These are phyloP conservation scores for Paraleonurus japonicus DNA, from an alignment of 257 asterid species.

Conservation along the genomic window DNA sequence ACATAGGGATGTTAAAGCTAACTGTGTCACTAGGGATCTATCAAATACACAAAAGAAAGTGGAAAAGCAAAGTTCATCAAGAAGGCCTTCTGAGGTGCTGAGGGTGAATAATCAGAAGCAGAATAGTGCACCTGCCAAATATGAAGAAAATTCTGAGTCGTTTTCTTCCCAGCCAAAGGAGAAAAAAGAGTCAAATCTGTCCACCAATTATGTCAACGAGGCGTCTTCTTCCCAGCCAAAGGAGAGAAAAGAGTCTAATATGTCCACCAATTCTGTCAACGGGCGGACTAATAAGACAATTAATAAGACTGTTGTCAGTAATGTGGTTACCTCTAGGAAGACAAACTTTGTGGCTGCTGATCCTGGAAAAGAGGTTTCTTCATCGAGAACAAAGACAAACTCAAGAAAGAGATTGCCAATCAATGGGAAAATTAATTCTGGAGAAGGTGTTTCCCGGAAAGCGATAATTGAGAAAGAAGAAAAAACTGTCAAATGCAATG, in stretches of 20 bases:
- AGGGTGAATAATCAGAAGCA: constrained; percentile 88
- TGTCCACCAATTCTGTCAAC: constrained; percentile 35
- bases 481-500: constrained; percentile 51
- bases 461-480: constrained; percentile 36
- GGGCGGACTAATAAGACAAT: constrained; percentile 53
- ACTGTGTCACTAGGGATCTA: constrained; percentile 37
- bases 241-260: constrained; percentile 47
- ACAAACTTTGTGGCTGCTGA: constrained; percentile 50
- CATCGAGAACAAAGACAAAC: constrained; percentile 40
- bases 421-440: constrained; percentile 36
- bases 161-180: constrained; percentile 46
- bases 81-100: constrained; percentile 63
- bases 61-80: constrained; percentile 47
- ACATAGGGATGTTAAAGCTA: constrained; percentile 38
- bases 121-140: constrained; percentile 55
- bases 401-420: constrained; percentile 45
- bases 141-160: constrained; percentile 36
- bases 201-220: constrained; percentile 36
- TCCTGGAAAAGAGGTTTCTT: constrained; percentile 57
- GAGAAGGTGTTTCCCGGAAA: constrained; percentile 36
- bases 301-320: constrained; percentile 54
- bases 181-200: constrained; percentile 41
- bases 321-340: constrained; percentile 51
- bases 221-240: constrained; percentile 32
- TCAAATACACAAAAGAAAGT: constrained; percentile 45